Conservation (phyloP, 2,329 filamentous ascomycete genomes). For the Fusarium subglutinans region DNA sequence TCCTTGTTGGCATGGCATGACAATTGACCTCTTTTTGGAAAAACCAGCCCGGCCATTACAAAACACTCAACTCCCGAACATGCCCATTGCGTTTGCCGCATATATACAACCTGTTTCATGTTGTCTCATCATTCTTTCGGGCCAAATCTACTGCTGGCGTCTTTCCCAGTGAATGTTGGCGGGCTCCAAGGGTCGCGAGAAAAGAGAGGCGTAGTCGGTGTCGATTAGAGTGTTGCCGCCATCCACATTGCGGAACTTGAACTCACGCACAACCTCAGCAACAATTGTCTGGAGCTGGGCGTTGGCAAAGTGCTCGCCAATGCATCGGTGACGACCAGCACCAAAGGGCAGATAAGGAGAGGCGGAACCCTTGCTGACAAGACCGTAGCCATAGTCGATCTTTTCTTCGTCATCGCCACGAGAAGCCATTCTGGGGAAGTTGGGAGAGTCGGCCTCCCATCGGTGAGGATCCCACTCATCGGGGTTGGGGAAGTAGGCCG, state of each 20-base stretch:
- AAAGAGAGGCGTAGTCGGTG: slow-evolving; percentile 75
- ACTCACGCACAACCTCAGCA: slow-evolving; percentile 77
- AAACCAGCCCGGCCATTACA: slow-evolving; percentile 40
- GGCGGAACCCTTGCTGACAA: slow-evolving; percentile 88
- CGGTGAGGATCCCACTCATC: slow-evolving; percentile 88
- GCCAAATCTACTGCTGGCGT: slow-evolving; percentile 58
- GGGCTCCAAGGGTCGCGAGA: slow-evolving; percentile 77
- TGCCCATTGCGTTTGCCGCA: slow-evolving; percentile 37
- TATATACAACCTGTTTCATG: slow-evolving; percentile 41
- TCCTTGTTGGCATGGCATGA: slow-evolving; percentile 32
- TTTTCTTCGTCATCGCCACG: slow-evolving; percentile 74
- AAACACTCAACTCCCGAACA: slow-evolving; percentile 40
- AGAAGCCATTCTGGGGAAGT: slow-evolving; percentile 56
- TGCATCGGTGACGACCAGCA: slow-evolving; percentile 91
- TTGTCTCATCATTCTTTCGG: slow-evolving; percentile 22
- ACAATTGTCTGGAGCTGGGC: slow-evolving; percentile 89
- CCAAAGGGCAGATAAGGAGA: slow-evolving; percentile 96
- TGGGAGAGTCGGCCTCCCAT: slow-evolving; percentile 76
- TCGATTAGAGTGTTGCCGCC: slow-evolving; percentile 74
- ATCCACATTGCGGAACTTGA: slow-evolving; percentile 81
- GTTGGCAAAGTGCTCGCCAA: slow-evolving; percentile 96
- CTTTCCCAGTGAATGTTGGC: slow-evolving; percentile 80
- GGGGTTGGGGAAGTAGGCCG: slow-evolving; percentile 83
- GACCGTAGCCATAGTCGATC: slow-evolving; percentile 92
- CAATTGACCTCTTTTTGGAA: slow-evolving; percentile 36